Evolutionary conservation across 371 early-diverging fungal genomes (phyloP), one percentile per base, ranked within the genome.

Genomic region (Lichtheimia corymbifera): DNA sequence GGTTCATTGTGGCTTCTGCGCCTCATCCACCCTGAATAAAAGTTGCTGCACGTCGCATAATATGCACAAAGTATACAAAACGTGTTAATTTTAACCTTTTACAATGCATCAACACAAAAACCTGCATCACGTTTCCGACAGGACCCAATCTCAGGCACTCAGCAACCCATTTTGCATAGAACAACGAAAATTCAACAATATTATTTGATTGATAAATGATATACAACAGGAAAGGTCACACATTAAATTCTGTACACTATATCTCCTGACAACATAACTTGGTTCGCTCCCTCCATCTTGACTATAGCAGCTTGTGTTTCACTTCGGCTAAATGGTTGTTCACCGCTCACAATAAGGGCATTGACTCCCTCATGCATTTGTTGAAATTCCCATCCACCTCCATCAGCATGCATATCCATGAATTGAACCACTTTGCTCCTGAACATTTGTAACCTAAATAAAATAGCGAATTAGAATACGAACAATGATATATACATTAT

Each of bases 181-280:
- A 35, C 35, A 35, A 35, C 35, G 35, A 35, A 35, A 35, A 35
- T 35, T 35, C 35, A 35, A 35, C 9, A 11, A 35, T 5, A 35
- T 35, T 35, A 35, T 35, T 28, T 28, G 28, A 35, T 35, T 35
- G 11, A 35, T 35, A 28, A 4, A 28, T 22, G 35, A 35, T 35
- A 35, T 35, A 35, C 35, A 35, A 35, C 35, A 35, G 35, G 28
- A 35, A 35, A 9, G 35, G 35, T 35, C 11, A 35, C 28, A 28
- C 35, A 35, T 65, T 84, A 91, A 66, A 91, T 87, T 66, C 78
- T 74, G 66, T 89, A 85, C 53, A 89, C 72, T 49, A 78, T 71
- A 43, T 79, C 85, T 58, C 85, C 88, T 40, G 76, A 80, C 72
- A 83, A 88, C 89, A 91, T 90, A 61, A 91, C 72, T 62, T 89